Base-by-base conservation (phyloP, 495 filamentous ascomycete genomes). In the Hypoxylon rickii region DNA sequence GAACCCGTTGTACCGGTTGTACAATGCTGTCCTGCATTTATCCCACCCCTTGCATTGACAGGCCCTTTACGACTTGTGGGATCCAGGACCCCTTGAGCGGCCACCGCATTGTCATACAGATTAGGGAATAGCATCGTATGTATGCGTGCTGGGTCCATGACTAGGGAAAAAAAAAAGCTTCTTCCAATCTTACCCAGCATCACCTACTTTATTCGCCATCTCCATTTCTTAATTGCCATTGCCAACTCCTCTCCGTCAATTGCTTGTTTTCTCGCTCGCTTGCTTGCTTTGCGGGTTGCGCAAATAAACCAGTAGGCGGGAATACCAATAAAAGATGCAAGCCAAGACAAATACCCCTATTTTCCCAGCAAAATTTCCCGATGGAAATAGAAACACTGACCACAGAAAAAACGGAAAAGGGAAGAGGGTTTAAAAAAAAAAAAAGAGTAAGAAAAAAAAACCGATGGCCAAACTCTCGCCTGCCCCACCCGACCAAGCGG, bases 321-420 rank as follows among this genome's bases (percentile, higher is more conserved):
- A n/a, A n/a, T n/a, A n/a, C n/a, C n/a, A n/a, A n/a, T n/a, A 33
- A 19, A 17, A 51, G 37, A 61, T 55, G 41, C 41, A 55, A 13
- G 58, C 58, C 58, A 61, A 61, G 58, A 55, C 40, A 54, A 52
- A 55, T 51, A 3, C 58, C 58, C 58, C 58, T 56, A 61, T 61
- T 61, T 56, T 40, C 50, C 57, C 54, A 39, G 36, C 38, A 40
- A 58, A 53, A 59, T 44, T 44, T 51, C 51, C 58, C 58, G 51
- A 61, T 60, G 41, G 41, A 56, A 43, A 58, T 17, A 42, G 44
- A 44, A 54, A 38, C 13, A 39, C 11, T n/a, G 32, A 3, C 12
- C 12, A 3, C 4, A 33, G 42, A 44, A 52, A 52, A 44, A 29
- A 37, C n/a, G n/a, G n/a, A n/a, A n/a, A n/a, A n/a, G n/a, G n/a